Conservation (phyloP, 345 rosid species). For the Cardamine occulta region DNA sequence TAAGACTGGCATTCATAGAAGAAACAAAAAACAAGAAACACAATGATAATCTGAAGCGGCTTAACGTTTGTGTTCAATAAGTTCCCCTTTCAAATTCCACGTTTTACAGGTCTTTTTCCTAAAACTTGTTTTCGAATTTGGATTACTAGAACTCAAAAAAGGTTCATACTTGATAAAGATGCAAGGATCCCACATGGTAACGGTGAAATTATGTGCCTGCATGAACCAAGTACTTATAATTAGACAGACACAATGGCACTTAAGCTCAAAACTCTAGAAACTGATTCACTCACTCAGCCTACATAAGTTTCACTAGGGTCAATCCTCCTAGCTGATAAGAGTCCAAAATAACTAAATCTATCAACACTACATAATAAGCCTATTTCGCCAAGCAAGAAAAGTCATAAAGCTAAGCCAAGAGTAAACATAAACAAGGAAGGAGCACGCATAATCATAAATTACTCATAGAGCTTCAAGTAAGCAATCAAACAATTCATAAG, state of each 20-base stretch:
- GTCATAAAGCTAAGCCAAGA: constrained; percentile 6
- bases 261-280: constrained; percentile 31
- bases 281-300: constrained; percentile 1
- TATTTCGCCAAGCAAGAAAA: constrained; percentile 8
- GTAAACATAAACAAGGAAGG: not conserved
- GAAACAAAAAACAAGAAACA: not conserved
- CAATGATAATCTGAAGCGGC: not conserved
- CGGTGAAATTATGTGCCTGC: constrained; percentile 92
- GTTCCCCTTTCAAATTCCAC: not conserved
- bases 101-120: not conserved
- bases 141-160: constrained; percentile 26
- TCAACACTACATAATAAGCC: not conserved
- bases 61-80: constrained; percentile 12
- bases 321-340: constrained; percentile 1
- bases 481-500: constrained; percentile 6
- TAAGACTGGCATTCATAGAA: constrained; percentile 29
- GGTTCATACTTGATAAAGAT: constrained; percentile 69
- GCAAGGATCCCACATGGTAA: constrained; percentile 62
- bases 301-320: too few species aligned
- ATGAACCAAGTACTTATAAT: constrained; percentile 73
- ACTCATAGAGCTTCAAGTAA: constrained; percentile 1
- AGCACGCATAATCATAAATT: not conserved
- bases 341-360: not conserved
- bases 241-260: constrained; percentile 39
- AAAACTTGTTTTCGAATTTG: not conserved